phyloP scores from a whole-genome alignment of 192 early-diverging fungal genomes.

The Linnemannia hyalina region DNA sequence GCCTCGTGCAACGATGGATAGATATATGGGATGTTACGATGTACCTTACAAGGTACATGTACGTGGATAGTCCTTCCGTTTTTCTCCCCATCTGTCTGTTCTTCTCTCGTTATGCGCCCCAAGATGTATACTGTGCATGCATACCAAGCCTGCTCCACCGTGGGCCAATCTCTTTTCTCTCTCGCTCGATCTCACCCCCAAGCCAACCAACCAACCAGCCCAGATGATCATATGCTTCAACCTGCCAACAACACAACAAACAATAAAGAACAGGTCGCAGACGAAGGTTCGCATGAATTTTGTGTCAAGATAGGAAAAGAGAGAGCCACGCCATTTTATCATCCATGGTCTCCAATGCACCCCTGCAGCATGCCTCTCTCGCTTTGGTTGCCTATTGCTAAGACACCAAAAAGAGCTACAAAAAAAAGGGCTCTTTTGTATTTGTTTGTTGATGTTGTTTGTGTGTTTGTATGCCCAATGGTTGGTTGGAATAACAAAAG shows the following conservation, averaged over 20 bases:
- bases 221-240: background rate
- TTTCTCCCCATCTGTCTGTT: too few species aligned
- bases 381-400: too few species aligned
- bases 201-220: background rate
- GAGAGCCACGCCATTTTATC: background rate
- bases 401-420: background rate
- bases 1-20: too few species aligned
- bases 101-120: background rate
- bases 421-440: too few species aligned
- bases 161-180: background rate
- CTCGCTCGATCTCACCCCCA: background rate
- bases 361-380: slow-evolving; percentile 1
- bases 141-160: background rate
- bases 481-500: too few species aligned
- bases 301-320: background rate
- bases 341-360: slow-evolving; percentile 6
- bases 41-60: too few species aligned
- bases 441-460: too few species aligned
- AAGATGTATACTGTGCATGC: background rate
- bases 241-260: background rate
- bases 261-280: background rate
- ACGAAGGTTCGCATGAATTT: slow-evolving; percentile 9
- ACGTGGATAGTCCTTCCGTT: too few species aligned
- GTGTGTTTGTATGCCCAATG: too few species aligned
- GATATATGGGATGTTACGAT: too few species aligned